phyloP scores from a whole-genome alignment of 345 rosid species.

The Gossypium raimondii region DNA sequence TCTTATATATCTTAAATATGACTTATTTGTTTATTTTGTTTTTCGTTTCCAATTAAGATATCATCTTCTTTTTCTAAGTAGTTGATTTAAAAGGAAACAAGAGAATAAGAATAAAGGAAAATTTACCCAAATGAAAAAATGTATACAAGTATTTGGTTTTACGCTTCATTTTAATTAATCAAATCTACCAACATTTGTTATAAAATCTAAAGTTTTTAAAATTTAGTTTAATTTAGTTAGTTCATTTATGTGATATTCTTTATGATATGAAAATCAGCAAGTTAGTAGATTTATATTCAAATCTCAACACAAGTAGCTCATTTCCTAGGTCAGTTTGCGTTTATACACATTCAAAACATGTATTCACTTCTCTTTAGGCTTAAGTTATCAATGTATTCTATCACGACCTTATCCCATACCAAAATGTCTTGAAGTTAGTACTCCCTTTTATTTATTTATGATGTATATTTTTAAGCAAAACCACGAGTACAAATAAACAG shows the following conservation, averaged over 20 bases:
- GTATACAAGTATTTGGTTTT: too few species aligned
- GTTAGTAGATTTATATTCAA: background rate
- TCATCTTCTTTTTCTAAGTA: background rate
- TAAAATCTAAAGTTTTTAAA: too few species aligned
- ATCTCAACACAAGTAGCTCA: background rate
- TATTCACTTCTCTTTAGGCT: background rate
- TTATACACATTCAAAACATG: background rate
- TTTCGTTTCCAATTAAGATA: background rate
- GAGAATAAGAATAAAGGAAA: too few species aligned
- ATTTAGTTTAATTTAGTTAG: background rate
- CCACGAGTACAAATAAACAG: too few species aligned
- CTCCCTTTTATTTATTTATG: too few species aligned
- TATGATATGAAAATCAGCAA: background rate
- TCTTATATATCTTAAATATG: background rate
- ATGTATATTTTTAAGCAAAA: too few species aligned
- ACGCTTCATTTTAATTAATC: too few species aligned
- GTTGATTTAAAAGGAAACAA: background rate
- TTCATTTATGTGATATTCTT: background rate
- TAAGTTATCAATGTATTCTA: background rate
- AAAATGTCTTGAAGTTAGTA: background rate
- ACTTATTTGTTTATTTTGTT: background rate
- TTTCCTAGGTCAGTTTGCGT: background rate
- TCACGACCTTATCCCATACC: background rate
- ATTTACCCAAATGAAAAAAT: too few species aligned
- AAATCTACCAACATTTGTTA: too few species aligned